These are phyloP conservation scores for Thielaviopsis ethacetica DNA, from an alignment of 2,329 filamentous ascomycete species.

Conservation along the genomic window DNA sequence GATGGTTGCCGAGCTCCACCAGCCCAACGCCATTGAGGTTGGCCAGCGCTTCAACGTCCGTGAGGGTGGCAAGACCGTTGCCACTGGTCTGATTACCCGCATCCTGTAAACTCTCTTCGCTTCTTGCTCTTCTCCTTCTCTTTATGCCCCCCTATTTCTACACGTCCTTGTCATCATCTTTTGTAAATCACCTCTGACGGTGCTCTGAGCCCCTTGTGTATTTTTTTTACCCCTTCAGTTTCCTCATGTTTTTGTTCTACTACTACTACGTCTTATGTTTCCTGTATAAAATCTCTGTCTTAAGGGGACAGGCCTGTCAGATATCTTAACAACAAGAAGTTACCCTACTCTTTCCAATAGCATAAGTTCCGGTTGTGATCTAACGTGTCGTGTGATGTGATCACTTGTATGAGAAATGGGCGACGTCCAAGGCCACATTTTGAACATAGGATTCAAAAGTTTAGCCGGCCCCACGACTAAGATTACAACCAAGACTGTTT, in stretches of 20 bases:
- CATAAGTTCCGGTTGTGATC: no score
- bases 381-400: no score
- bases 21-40: slow-evolving; percentile 73
- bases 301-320: neutral
- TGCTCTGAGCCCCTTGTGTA: slow-evolving; percentile 7
- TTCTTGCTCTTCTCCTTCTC: neutral
- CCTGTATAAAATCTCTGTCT: neutral
- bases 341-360: neutral
- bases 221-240: slow-evolving; percentile 1
- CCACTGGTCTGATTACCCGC: slow-evolving; percentile 67
- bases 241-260: neutral
- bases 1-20: slow-evolving; percentile 77
- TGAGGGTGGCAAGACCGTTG: slow-evolving; percentile 84
- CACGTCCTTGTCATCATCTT: neutral
- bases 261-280: neutral
- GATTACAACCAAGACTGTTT: neutral
- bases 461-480: no score
- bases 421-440: no score
- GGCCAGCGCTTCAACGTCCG: slow-evolving; percentile 97
- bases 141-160: neutral
- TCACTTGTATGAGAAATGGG: no score
- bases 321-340: neutral
- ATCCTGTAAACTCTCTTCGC: slow-evolving; percentile 31
- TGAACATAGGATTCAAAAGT: no score
- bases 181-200: neutral